Base-by-base conservation (phyloP, 2,329 filamentous ascomycete species). In the Penicillium hesseltinei region DNA sequence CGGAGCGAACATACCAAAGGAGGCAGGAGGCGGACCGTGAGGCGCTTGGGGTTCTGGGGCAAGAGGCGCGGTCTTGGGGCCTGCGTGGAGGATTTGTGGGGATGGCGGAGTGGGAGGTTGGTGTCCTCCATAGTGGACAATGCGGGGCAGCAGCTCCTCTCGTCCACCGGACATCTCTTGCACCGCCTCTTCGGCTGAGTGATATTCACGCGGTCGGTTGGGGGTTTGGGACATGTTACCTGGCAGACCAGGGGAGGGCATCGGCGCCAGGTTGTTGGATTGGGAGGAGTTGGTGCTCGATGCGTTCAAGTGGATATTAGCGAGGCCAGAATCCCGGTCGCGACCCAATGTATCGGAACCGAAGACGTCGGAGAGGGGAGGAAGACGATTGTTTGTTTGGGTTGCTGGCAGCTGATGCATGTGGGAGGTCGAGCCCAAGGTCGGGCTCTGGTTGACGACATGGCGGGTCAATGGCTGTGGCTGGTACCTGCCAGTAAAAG, bases 171-270 rank as follows among this genome's bases (percentile, higher is more conserved):
- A 88, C 61, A 99, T 77, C 62, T 94, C 91, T 57, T 91, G 90
- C 59, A 97, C 92, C 3, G 91, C 94, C 72, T 99, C 94, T 73
- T 99, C 94, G 13, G 94, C 94, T 4, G 93, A 97, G 68, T 92
- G 90, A 76, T 96, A 97, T 71, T 97, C 94, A 56, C 93, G 85
- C 11, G 87, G 81, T 58, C 93, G 86, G 51, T 73, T 75, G 1
- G 82, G 81, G 9, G 83, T 83, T 25, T 84, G 80, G 78, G 81
- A 52, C 55, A 67, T 63, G 58, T 75, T 65, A 53, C 75, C 54
- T 81, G 87, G 86, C 64, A 91, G 90, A 58, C 88, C 84, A 2
- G 92, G 92, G 1, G 92, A 96, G 0, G 90, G 85, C 56, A 94
- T 79, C 1, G 89, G 88, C 1, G 84, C 87, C 49, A 87, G 82